phyloP scores from a whole-genome alignment of 352 stramenopile species.

The Globisporangium spiculum region DNA sequence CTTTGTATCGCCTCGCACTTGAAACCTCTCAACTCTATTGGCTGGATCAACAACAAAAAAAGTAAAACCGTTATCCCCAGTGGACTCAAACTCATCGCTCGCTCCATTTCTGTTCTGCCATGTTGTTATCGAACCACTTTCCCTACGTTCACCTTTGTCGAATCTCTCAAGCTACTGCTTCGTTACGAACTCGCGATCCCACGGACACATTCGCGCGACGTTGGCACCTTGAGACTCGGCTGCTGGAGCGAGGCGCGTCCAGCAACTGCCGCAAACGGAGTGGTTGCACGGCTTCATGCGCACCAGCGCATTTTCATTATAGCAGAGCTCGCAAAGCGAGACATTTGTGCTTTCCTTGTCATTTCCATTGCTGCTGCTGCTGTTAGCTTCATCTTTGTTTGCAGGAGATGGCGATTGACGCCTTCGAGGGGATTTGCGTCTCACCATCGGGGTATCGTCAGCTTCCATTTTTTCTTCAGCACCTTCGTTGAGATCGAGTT shows the following conservation, averaged over 20 bases:
- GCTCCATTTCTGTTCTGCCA: slow-evolving; percentile 14
- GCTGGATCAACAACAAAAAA: not conserved
- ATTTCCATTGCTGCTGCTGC: not conserved
- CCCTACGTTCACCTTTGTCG: not conserved
- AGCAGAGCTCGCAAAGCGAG: slow-evolving; percentile 47
- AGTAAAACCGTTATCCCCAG: not conserved
- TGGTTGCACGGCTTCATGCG: slow-evolving; percentile 58
- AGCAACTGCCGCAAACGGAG: slow-evolving; percentile 38
- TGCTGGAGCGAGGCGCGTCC: slow-evolving; percentile 21
- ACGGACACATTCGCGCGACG: slow-evolving; percentile 42
- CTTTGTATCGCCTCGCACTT: not conserved
- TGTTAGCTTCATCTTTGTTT: not conserved
- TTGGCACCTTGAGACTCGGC: not conserved
- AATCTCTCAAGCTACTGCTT: slow-evolving; percentile 13
- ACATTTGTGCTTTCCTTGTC: slow-evolving; percentile 15
- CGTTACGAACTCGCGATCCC: slow-evolving; percentile 55
- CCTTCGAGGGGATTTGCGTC: not conserved
- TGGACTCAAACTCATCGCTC: not conserved
- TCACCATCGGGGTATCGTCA: not conserved
- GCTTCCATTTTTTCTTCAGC: slow-evolving; percentile 4
- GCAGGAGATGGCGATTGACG: slow-evolving; percentile 1
- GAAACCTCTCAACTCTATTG: not conserved
- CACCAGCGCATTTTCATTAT: slow-evolving; percentile 35
- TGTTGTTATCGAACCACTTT: not conserved
- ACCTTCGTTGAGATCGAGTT: slow-evolving; percentile 11